Percentiles rank a stretch among this genome's conserved stretches.
Conservation (phyloP, 202 grass and related monocot species). For the Panicum hallii region DNA sequence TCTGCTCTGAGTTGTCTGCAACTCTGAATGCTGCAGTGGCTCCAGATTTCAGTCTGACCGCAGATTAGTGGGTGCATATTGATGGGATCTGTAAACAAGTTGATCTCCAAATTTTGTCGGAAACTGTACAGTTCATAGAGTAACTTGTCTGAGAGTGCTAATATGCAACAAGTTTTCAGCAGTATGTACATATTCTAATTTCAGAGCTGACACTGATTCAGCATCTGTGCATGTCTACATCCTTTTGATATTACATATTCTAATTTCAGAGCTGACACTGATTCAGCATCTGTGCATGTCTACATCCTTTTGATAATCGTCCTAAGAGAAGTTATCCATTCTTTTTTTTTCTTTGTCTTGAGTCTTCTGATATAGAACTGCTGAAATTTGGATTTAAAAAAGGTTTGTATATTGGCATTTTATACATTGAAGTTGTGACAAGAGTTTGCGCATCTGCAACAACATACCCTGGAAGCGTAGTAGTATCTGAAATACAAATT, state of each 20-base stretch:
- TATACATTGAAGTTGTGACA: not conserved
- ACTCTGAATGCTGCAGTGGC: not conserved
- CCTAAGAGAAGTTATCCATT: not conserved
- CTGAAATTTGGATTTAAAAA: not conserved
- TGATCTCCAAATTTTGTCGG: constrained; percentile 36
- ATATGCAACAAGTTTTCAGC: constrained; percentile 3
- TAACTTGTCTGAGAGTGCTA: constrained; percentile 4
- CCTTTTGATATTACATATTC: constrained; percentile 24
- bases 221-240: not conserved
- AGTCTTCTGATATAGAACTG: not conserved
- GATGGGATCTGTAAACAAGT: constrained; percentile 13
- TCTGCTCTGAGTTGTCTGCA: not conserved
- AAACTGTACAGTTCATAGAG: constrained; percentile 40
- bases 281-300: not conserved
- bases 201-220: not conserved
- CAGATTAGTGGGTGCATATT: not conserved
- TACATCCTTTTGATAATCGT: not conserved
- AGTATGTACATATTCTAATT: constrained; percentile 35
- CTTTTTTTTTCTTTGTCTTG: not conserved
- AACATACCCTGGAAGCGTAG: not conserved
- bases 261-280: constrained; percentile 4
- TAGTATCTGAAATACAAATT: not conserved
- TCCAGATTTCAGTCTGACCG: constrained; percentile 15
- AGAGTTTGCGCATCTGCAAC: not conserved
- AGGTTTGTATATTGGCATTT: not conserved